phyloP scores from a whole-genome alignment of 495 filamentous ascomycete genomes.

The Lophiotrema nucula region DNA sequence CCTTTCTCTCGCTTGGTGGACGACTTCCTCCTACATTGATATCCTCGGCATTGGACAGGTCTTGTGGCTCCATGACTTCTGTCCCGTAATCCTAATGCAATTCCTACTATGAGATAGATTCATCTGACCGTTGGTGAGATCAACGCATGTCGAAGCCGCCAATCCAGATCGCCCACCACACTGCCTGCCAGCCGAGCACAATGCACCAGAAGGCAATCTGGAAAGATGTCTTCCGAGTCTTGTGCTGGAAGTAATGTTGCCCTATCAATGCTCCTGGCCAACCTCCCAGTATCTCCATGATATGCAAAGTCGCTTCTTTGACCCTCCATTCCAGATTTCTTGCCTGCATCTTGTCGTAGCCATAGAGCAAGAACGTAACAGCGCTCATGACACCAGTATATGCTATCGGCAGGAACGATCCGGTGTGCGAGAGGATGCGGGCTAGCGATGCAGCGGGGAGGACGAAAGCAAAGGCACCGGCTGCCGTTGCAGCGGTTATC shows the following conservation, averaged over 20 bases:
- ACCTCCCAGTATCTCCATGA: conserved; percentile 24
- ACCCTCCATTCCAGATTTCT: conserved; percentile 24
- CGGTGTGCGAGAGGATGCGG: not conserved
- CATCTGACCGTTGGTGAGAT: not conserved
- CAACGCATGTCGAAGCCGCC: not conserved
- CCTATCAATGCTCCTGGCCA: conserved; percentile 33
- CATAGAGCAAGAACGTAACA: conserved; percentile 30
- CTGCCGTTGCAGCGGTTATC: conserved; percentile 8
- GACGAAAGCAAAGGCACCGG: conserved; percentile 4
- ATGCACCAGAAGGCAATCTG: conserved; percentile 29
- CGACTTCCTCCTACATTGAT: no score
- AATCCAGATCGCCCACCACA: conserved; percentile 27
- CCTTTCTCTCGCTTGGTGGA: no score
- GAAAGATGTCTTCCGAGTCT: conserved; percentile 29
- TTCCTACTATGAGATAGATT: no score
- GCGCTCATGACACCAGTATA: conserved; percentile 21
- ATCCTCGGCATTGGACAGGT: not conserved
- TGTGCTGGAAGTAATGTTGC: conserved; percentile 31
- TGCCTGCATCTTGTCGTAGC: conserved; percentile 30
- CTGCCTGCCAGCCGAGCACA: conserved; percentile 18
- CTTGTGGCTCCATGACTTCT: no score
- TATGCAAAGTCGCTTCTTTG: conserved; percentile 24
- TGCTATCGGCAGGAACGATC: not conserved
- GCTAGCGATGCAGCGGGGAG: not conserved
- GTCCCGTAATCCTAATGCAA: no score